Evolutionary conservation across 83 land plant species (phyloP), one percentile per base, ranked within the genome.

Genomic region (Thuja plicata): DNA sequence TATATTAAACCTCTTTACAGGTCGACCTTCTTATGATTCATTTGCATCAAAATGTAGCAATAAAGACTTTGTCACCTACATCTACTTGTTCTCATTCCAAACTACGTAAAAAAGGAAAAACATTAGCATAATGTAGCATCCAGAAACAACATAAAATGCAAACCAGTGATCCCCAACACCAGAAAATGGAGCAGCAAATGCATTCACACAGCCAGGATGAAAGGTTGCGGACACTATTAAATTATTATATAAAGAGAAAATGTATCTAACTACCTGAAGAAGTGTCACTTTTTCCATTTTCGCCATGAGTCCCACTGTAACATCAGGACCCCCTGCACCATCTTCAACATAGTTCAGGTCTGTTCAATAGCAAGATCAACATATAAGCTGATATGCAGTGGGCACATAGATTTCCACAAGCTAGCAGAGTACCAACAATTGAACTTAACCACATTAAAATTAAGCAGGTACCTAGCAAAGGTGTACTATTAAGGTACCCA

Each of bases 311-410:
- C 96, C 99, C 52, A 98, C 94, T 5, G 97, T 93, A 74, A 97
- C 94, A 94, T 98, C 99, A 57, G 99, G 98, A 40, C 99, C 99
- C 54, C 99, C 99, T 87, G 96, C 99, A 94, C 99, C 94, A 88
- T 98, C 99, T 89, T 98, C 99, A 16, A 93, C 88, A 91, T 97
- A 98, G 87, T 98, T 97, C 89, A 98, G 79, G 92, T 98, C 99
- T 98, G 93, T 37, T 55, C 84, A 84, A 52, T 27, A 13, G 41
- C 45, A 76, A 5, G 73, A 27, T n/a, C 38, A 88, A 32, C 82
- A 46, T 15, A 66, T 88, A 71, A 48, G 41, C 13, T 57, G 2
- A 9, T 30, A 32, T 37, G 30, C 40, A 19, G 8, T 2, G 32
- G 50, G 13, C 38, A 81, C 8, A 7, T 52, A 17, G n/a, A 87